Percentiles rank a stretch among this genome's conserved stretches.
Evolutionary conservation across 495 filamentous ascomycete genomes (phyloP).

Genomic region (Aspergillus bridgeri): DNA sequence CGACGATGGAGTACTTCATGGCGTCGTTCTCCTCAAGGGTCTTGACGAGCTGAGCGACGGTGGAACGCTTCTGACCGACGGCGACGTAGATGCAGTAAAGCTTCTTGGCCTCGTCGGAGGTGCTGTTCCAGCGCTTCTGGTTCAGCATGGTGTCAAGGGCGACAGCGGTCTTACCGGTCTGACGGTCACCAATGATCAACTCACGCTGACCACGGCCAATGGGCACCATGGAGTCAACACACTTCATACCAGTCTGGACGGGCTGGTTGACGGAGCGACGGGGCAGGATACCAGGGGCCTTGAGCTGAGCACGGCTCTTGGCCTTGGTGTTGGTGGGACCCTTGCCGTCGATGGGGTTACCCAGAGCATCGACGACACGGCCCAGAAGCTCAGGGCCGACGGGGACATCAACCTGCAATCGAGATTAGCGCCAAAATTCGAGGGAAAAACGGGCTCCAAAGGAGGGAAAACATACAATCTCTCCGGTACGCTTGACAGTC

Average conservation of each 20-base stretch:
- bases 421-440: slow-evolving; percentile 11
- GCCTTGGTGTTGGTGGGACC: slow-evolving; percentile 87
- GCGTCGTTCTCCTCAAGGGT: slow-evolving; percentile 99
- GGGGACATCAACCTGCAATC: slow-evolving; percentile 84
- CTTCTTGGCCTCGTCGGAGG: slow-evolving; percentile 89
- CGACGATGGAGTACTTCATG: slow-evolving; percentile 96
- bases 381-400: slow-evolving; percentile 90
- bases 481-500: slow-evolving; percentile 98
- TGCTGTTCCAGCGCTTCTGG: slow-evolving; percentile 96
- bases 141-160: slow-evolving; percentile 98
- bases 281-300: slow-evolving; percentile 97
- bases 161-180: slow-evolving; percentile 99
- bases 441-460: neutral
- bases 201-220: slow-evolving; percentile 99
- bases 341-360: slow-evolving; percentile 99
- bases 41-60: slow-evolving; percentile 98
- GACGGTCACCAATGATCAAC: slow-evolving; percentile 99
- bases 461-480: slow-evolving; percentile 72
- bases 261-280: slow-evolving; percentile 96
- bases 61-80: slow-evolving; percentile 98
- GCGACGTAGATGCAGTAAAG: slow-evolving; percentile 99
- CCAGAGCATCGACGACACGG: slow-evolving; percentile 96
- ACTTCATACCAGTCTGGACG: slow-evolving; percentile 98
- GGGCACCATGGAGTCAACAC: slow-evolving; percentile 98
- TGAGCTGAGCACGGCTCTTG: slow-evolving; percentile 95